Evolutionary conservation across 768 basidiomycete species (phyloP), one percentile per base, ranked within the genome.

Genomic region (Antrodiella citrinella): DNA sequence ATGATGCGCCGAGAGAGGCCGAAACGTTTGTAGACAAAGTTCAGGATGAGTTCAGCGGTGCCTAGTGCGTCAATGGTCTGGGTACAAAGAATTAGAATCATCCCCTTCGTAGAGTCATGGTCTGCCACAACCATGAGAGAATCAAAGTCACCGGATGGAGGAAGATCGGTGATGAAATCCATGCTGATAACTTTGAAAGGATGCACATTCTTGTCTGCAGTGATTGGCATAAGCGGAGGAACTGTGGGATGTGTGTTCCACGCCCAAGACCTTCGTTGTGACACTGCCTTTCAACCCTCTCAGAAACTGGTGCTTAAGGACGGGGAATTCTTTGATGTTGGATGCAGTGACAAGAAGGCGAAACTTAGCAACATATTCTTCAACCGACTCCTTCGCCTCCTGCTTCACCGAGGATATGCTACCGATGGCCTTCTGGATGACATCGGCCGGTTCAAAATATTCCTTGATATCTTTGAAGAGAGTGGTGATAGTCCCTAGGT

Each of bases 81-180:
- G 13, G 43, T 50, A 38, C 54, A 25, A 2, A 64, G 59, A 24
- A 65, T 51, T 45, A 65, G 58, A 44, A 63, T 57, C 2, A 59
- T 59, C 59, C 51, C 52, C 48, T n/a, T n/a, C n/a, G n/a, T n/a
- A n/a, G n/a, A n/a, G n/a, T n/a, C n/a, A n/a, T n/a, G n/a, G n/a
- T n/a, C n/a, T n/a, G n/a, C n/a, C n/a, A n/a, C n/a, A n/a, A n/a
- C n/a, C n/a, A n/a, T n/a, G n/a, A n/a, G n/a, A n/a, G n/a, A n/a
- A n/a, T n/a, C n/a, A n/a, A n/a, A n/a, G n/a, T n/a, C n/a, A n/a
- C n/a, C n/a, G n/a, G n/a, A n/a, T n/a, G n/a, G n/a, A n/a, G n/a
- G n/a, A n/a, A n/a, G n/a, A n/a, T n/a, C n/a, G n/a, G n/a, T 55
- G 43, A 66, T 62, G n/a, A 67, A 54, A 51, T 65, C 59, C 18